Percentiles rank a stretch among this genome's conserved stretches.
These are phyloP conservation scores for Solanum tarijense DNA, from an alignment of 257 asterid species.

Conservation along the genomic window DNA sequence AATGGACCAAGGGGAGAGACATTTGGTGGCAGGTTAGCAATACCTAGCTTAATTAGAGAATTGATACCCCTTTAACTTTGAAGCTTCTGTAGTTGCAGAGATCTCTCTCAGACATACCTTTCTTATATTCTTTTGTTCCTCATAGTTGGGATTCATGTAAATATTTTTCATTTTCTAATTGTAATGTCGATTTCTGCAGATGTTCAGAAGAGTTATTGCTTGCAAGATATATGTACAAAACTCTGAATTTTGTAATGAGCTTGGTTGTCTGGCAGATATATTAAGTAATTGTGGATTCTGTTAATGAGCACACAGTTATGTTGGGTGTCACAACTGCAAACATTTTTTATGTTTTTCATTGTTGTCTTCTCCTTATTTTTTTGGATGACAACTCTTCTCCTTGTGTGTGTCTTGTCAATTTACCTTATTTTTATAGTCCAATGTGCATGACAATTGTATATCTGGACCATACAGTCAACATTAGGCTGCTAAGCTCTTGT, in stretches of 20 bases:
- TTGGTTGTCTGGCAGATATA: background rate
- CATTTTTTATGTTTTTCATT: background rate
- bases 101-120: background rate
- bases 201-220: background rate
- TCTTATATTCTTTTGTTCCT: background rate
- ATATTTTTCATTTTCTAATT: background rate
- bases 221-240: background rate
- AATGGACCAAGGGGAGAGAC: slow-evolving; percentile 86
- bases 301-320: background rate
- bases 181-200: background rate
- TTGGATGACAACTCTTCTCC: background rate
- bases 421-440: background rate
- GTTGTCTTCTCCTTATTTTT: background rate
- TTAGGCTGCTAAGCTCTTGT: background rate
- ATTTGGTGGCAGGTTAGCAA: slow-evolving; percentile 88
- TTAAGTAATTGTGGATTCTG: background rate
- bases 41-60: background rate
- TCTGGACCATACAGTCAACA: background rate
- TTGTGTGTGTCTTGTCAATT: background rate
- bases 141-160: background rate
- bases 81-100: background rate
- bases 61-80: background rate
- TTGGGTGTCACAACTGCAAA: background rate
- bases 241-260: background rate
- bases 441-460: background rate